Base-by-base conservation (phyloP, 164 flowering plant genomes). In the Liquidambar formosana region DNA sequence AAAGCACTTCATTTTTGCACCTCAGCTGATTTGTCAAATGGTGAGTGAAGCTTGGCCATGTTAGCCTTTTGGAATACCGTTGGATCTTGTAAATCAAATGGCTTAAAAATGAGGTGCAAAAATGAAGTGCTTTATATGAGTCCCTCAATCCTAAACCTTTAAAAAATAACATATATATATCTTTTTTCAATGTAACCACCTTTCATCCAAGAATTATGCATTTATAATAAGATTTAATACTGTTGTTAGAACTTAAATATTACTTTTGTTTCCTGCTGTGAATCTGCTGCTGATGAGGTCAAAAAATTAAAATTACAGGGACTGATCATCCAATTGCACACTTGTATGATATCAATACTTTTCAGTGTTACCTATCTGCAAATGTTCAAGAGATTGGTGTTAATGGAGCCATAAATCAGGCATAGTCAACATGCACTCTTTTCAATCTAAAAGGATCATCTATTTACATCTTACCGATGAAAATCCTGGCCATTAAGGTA, bases 271-370 rank as follows among this genome's bases (percentile, higher is more conserved):
- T 72, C 21, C 59, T 53, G 38, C 22, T 57, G 27, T 71, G 63
- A 14, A 41, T 51, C 63, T 43, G 62, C 59, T 41, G 33, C 57
- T 79, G 14, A 76, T 52, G 63, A 51, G 44, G 65, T 53, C 27
- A 61, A 44, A 68, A 44, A 68, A 61, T 25, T 18, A 49, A 51
- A 61, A 65, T 68, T 70, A 57, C 92, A 92, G 96, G 96, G 59
- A 93, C 94, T 28, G 97, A 90, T 81, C 97, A 93, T 80, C 86
- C 81, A 46, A 84, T 89, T 67, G 72, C 96, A 11, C 97, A 89
- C 77, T 78, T 93, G 78, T 93, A 93, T 57, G 97, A 93, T 79
- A 77, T 93, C 72, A 93, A 85, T 71, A 93, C 97, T 48, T 93
- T 88, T 68, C 92, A 89, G 66, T 93, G 96, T 77, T 90, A 83